Base-by-base conservation (phyloP, 2,329 filamentous ascomycete species). In the Penicillium paneum region DNA sequence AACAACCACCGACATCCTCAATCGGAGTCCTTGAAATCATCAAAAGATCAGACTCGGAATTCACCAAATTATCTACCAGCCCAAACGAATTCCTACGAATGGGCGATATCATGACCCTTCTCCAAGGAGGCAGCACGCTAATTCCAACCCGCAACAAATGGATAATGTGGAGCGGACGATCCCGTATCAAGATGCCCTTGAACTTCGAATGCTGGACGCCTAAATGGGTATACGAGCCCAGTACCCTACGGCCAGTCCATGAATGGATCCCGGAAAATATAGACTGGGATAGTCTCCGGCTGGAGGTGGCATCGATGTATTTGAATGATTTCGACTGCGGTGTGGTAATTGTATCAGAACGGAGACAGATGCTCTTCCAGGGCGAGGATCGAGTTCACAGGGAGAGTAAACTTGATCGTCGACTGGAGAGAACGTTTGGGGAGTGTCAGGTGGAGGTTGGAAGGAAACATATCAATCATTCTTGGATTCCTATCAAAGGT, bases 211-310 rank as follows among this genome's bases (percentile, higher is more conserved):
- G 42, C 12, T 54, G 52, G 52, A 42, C 46, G 0, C 52, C 52
- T 3, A 54, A 44, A 35, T 54, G 52, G 52, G 39, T 50, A 2
- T 54, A 54, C 21, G 52, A 54, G n/a, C 52, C 52, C 11, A 17
- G 40, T 28, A 50, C 32, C 19, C 12, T 50, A 10, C 39, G 32
- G 19, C 39, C 46, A 8, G 39, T 43, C 1, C 52, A 50, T 13
- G 52, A 54, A 28, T 54, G 46, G 46, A 35, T 54, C 2, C 39
- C 52, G 1, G 52, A 50, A 28, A 50, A 54, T 31, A 50, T 54
- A 24, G 52, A 54, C 34, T 54, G 52, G 52, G 52, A 54, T 35
- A 54, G 52, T 44, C 46, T 54, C 13, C 52, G 52, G 26, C 17
- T 54, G 39, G 52, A 50, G 32, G 52, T 54, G 8, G 52, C 39